A percentile compares a stretch with the other conserved stretches of the same genome.
Conservation (phyloP, 1,284 basidiomycete genomes). For the Trametes versicolor region DNA sequence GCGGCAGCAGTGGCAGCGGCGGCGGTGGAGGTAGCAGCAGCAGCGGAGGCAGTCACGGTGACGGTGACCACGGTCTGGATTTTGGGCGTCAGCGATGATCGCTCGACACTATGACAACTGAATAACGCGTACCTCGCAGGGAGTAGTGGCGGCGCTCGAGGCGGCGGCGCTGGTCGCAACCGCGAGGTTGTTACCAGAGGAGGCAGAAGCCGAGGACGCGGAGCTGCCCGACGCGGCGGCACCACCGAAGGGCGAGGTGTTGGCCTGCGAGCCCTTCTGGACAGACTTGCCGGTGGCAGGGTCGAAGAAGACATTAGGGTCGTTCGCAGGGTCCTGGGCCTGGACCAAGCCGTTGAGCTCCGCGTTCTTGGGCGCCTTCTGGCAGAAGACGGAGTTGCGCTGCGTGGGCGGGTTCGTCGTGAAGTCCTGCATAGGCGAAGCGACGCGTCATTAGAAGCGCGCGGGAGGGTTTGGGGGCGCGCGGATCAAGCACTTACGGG, state of each 20-base stretch:
- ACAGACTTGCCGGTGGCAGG: constrained; percentile 56
- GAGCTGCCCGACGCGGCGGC: constrained; percentile 21
- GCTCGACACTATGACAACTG: not conserved
- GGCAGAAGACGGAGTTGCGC: constrained; percentile 55
- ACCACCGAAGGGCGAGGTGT: constrained; percentile 59
- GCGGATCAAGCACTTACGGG: constrained; percentile 50
- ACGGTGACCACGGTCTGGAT: constrained; percentile 29
- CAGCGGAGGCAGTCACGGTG: constrained; percentile 32
- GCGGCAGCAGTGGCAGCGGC: constrained; percentile 39
- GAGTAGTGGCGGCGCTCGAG: constrained; percentile 30
- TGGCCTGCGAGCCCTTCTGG: constrained; percentile 58
- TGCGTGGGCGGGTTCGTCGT: constrained; percentile 58
- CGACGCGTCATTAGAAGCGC: not conserved
- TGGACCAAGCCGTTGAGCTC: constrained; percentile 53
- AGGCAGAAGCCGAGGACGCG: constrained; percentile 22
- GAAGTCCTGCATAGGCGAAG: constrained; percentile 54
- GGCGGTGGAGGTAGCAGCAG: constrained; percentile 32
- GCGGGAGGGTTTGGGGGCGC: not conserved
- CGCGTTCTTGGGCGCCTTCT: constrained; percentile 49
- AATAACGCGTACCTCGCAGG: constrained; percentile 31
- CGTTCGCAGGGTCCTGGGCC: constrained; percentile 52
- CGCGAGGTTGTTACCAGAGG: constrained; percentile 23
- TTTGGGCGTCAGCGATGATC: too few species aligned
- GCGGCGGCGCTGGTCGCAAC: constrained; percentile 35
- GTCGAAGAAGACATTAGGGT: constrained; percentile 63